phyloP scores from a whole-genome alignment of 495 filamentous ascomycete species.

The Acidomyces sp. region DNA sequence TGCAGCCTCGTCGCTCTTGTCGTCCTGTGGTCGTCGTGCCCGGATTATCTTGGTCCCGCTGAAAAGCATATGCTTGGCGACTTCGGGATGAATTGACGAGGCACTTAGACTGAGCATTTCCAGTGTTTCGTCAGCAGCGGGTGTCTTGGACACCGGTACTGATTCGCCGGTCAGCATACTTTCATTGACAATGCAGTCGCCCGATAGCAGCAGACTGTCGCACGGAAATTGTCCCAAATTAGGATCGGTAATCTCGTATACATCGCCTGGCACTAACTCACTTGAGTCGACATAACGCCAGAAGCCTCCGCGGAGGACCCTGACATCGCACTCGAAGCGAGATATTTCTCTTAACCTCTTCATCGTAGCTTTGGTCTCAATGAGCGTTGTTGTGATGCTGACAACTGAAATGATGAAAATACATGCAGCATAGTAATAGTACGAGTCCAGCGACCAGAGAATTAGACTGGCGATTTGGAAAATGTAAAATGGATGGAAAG shows the following conservation, averaged over 20 bases:
- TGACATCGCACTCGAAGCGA: constrained; percentile 83
- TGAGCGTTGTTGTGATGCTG: constrained; percentile 76
- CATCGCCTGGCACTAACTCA: constrained; percentile 88
- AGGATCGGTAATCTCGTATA: constrained; percentile 95
- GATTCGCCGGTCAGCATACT: constrained; percentile 99
- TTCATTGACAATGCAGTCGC: constrained; percentile 98
- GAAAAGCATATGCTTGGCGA: constrained; percentile 82
- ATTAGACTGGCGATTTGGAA: constrained; percentile 93
- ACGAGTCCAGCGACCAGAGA: constrained; percentile 89
- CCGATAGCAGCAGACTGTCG: constrained; percentile 81
- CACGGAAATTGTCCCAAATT: constrained; percentile 87
- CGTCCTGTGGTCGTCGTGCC: constrained; percentile 73
- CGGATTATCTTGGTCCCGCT: constrained; percentile 91
- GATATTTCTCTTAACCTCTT: constrained; percentile 81
- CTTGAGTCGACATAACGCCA: constrained; percentile 80
- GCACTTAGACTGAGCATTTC: constrained; percentile 58
- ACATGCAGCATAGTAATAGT: constrained; percentile 93
- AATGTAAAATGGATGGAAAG: constrained; percentile 94
- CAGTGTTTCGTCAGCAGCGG: constrained; percentile 72
- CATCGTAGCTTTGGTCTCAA: constrained; percentile 93
- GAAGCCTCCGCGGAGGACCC: constrained; percentile 86
- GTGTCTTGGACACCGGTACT: constrained; percentile 85
- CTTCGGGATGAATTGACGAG: constrained; percentile 61
- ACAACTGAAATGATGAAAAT: constrained; percentile 91
- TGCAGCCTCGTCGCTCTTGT: constrained; percentile 75